Base-by-base conservation (phyloP, 768 basidiomycete species). In the Hypsizygus marmoreus region DNA sequence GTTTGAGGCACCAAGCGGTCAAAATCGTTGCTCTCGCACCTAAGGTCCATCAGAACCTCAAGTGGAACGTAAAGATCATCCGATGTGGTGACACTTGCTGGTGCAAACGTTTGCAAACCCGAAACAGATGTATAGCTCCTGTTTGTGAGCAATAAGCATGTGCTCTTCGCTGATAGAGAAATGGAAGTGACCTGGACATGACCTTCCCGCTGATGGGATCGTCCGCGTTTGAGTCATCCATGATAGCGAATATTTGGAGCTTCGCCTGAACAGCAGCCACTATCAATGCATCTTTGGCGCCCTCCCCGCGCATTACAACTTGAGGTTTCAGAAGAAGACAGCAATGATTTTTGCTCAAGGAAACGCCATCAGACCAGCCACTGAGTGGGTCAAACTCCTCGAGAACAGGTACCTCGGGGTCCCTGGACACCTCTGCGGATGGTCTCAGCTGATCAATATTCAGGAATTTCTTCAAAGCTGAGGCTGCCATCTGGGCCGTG, bases 281-380 rank as follows among this genome's bases (percentile, higher is more conserved):
- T 38, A 89, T 78, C 23, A 82, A 80, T 2, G 84, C 76, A 45
- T 80, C 80, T 23, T 72, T 65, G 4, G 62, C 42, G 9, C 58
- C 66, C 29, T 85, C 80, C 49, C 83, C 88, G 14, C 80, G 74
- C 20, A 97, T 68, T 8, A 92, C 82, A 40, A 98, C 80, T 60
- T 98, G 95, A 10, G 95, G 93, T 57, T 94, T 94, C 48, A 95
- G 69, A 25, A 97, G 75, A n/a, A 93, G 73, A 59, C 89, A 88
- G 62, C 88, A 87, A 59, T 93, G 81, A 31, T 82, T 81, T 55
- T 87, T 87, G 40, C 71, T 69, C 23, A 87, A 70, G 22, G 82
- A 77, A 36, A 89, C 82, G 1, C 83, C 85, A 26, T 86, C 81
- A 20, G 75, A 75, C 86, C 87, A 90, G 11, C 88, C 88, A 32